Evolutionary conservation across 2,329 filamentous ascomycete genomes (phyloP), one percentile per base, ranked within the genome.

Genomic region (Harringtonia lauricola): DNA sequence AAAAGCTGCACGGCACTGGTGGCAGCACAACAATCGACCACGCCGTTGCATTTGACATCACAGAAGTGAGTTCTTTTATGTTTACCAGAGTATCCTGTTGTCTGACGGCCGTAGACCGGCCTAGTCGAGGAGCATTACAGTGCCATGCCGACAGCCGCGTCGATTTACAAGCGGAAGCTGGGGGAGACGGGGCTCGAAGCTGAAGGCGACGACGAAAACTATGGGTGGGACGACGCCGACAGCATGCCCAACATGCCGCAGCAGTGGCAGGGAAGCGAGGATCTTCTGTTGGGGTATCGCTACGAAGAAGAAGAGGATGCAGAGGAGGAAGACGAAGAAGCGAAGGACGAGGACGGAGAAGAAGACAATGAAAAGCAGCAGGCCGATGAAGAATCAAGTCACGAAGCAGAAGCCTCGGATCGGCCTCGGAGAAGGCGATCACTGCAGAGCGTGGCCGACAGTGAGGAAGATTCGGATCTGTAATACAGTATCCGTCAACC

Each of bases 221-320:
- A 85, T 54, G 81, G 80, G 14, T 87, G 82, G 82, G 73, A 72
- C 33, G 75, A 83, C 42, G 74, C 77, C 36, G 78, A 82, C 45
- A 71, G 74, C 44, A 63, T 79, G 52, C 76, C 77, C 12, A 64
- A 63, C 4, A 72, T 71, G 59, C 76, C 76, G n/a, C 75, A 76
- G 9, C 77, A 81, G 56, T 81, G 76, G 75, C 77, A 81, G 59
- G 78, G 77, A 18, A 81, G 76, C 51, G 77, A 82, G 53, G 78
- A 81, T 54, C 62, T 80, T 36, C 61, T 81, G 30, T 63, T 79
- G 5, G 70, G 70, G 3, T 44, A 47, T 3, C 36, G 34, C 0
- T 38, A 43, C 7, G 47, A 48, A 7, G 46, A 48, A 3, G 50
- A 51, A 8, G 50, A 50, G 4, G 44, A 46, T 2, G 49, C 50